Conservation (phyloP, 2,329 filamentous ascomycete species). For the Epicoccum nigrum region DNA sequence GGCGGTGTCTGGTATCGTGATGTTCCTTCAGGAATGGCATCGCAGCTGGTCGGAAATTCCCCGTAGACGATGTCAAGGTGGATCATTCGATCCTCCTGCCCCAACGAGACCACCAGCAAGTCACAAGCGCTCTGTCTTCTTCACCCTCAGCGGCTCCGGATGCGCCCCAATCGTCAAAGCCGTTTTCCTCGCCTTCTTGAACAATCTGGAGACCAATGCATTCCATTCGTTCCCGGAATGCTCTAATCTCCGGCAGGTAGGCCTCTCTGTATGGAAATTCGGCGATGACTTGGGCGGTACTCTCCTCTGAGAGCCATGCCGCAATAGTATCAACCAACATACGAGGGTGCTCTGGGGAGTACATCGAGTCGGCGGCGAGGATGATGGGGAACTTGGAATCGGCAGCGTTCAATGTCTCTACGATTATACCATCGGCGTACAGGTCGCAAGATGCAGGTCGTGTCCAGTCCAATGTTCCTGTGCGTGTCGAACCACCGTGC, state of each 20-base stretch:
- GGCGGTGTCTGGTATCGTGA: conserved; percentile 4
- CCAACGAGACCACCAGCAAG: conserved; percentile 74
- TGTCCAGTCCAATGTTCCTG: conserved; percentile 76
- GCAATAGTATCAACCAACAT: conserved; percentile 75
- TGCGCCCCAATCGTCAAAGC: conserved; percentile 75
- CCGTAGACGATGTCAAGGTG: conserved; percentile 20
- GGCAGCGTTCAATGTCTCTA: conserved; percentile 16
- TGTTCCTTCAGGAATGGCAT: neutral
- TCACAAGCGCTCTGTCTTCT: conserved; percentile 55
- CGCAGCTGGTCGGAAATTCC: conserved; percentile 9
- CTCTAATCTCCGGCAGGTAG: conserved; percentile 67
- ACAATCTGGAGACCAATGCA: conserved; percentile 59
- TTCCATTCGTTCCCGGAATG: conserved; percentile 68
- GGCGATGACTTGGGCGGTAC: conserved; percentile 70
- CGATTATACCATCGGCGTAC: conserved; percentile 10
- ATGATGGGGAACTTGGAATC: conserved; percentile 61
- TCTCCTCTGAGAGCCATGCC: conserved; percentile 65
- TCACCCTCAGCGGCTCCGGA: conserved; percentile 54
- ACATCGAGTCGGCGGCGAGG: conserved; percentile 84
- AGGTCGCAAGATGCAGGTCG: conserved; percentile 59
- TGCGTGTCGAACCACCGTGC: conserved; percentile 63
- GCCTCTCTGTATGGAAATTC: conserved; percentile 81
- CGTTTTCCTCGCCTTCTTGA: conserved; percentile 67
- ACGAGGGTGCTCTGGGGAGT: conserved; percentile 80
- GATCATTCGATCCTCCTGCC: conserved; percentile 38